Conservation (phyloP, 2,329 filamentous ascomycete species). For the Xylaria hypoxylon region DNA sequence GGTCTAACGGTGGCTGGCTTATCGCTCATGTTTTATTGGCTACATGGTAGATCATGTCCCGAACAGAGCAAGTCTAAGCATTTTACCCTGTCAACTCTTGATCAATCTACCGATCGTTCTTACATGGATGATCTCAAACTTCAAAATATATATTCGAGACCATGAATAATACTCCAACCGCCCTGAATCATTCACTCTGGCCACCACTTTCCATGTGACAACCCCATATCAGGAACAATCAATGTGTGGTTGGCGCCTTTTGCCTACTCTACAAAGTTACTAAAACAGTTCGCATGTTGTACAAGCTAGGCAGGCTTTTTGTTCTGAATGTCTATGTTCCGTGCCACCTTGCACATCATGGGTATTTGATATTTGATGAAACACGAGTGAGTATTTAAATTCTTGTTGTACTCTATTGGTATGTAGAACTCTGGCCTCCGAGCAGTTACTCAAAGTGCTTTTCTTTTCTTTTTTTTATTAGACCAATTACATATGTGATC, state of each 20-base stretch:
- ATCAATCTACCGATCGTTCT: neutral
- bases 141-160: constrained; percentile 11
- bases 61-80: constrained; percentile 1
- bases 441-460: neutral
- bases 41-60: neutral
- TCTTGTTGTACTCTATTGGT: neutral
- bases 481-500: neutral
- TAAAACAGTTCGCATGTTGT: neutral
- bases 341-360: constrained; percentile 3
- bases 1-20: constrained; percentile 15
- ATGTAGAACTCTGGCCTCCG: neutral
- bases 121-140: neutral
- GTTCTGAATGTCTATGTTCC: neutral
- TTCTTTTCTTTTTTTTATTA: neutral
- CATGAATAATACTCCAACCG: neutral
- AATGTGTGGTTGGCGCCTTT: neutral
- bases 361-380: constrained; percentile 3
- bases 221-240: neutral
- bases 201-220: neutral
- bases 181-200: neutral
- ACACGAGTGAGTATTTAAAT: constrained; percentile 2
- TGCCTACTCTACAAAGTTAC: neutral
- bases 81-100: neutral
- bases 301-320: neutral
- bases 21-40: constrained; percentile 35